Evolutionary conservation across 176 grass and related monocot species (phyloP).

Genomic region (Zoysia japonica): DNA sequence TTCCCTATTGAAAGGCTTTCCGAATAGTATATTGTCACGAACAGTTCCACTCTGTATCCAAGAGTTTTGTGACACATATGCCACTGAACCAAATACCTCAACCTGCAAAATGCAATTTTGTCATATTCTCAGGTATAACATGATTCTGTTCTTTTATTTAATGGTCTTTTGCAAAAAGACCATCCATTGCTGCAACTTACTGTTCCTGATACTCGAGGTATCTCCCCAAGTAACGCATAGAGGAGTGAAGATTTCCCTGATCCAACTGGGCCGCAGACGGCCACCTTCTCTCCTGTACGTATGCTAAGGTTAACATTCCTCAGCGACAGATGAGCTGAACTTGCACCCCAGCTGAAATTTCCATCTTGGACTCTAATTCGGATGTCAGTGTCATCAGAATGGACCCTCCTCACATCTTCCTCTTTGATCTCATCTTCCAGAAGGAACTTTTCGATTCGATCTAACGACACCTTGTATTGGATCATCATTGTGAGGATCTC

Average conservation of each 20-base stretch:
- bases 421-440: conserved; percentile 82
- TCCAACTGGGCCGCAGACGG: conserved; percentile 81
- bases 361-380: conserved; percentile 53
- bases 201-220: conserved; percentile 70
- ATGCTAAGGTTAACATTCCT: conserved; percentile 58
- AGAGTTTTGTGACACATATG: conserved; percentile 86
- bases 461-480: conserved; percentile 85
- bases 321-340: conserved; percentile 44
- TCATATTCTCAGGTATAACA: conserved; percentile 12
- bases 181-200: conserved; percentile 47
- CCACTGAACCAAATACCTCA: conserved; percentile 65
- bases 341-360: conserved; percentile 65
- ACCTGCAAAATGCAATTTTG: conserved; percentile 52
- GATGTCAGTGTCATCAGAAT: conserved; percentile 33
- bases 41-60: conserved; percentile 95
- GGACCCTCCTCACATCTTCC: conserved; percentile 50
- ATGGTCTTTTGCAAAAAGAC: conserved; percentile 12
- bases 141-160: not conserved
- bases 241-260: conserved; percentile 87
- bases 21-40: conserved; percentile 89
- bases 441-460: conserved; percentile 73
- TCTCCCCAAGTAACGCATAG: conserved; percentile 81
- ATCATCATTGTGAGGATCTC: conserved; percentile 81
- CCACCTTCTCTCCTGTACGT: conserved; percentile 64
- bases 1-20: conserved; percentile 64